Conservation (phyloP, 495 filamentous ascomycete species). For the Podospora fimiseda region DNA sequence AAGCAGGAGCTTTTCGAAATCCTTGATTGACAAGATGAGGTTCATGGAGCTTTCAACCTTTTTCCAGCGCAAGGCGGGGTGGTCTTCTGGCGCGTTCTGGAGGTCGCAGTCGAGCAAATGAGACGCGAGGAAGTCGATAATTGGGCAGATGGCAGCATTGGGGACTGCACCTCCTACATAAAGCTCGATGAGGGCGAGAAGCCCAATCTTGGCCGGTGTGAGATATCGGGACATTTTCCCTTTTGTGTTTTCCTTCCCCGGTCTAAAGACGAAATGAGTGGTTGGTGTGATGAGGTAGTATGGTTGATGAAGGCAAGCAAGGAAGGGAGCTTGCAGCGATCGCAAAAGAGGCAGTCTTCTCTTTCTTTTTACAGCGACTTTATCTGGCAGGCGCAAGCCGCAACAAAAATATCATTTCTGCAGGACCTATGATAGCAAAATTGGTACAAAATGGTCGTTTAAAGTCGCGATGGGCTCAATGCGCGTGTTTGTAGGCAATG, state of each 20-base stretch:
- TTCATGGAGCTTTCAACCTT: constrained; percentile 37
- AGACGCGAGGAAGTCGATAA: constrained; percentile 78
- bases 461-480: too few relatives aligned
- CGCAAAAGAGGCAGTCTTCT: too few relatives aligned
- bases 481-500: too few relatives aligned
- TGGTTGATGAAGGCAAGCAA: background rate
- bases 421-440: too few relatives aligned
- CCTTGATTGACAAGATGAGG: constrained; percentile 55
- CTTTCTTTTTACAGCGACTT: background rate
- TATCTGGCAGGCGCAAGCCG: background rate
- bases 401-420: background rate
- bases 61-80: constrained; percentile 29
- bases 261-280: too few relatives aligned
- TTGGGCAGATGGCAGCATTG: constrained; percentile 66
- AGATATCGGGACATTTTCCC: constrained; percentile 66
- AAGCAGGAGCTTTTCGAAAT: constrained; percentile 59
- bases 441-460: too few relatives aligned
- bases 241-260: background rate
- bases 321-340: too few relatives aligned
- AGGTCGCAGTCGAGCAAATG: constrained; percentile 53
- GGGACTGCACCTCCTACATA: constrained; percentile 72
- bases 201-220: constrained; percentile 75
- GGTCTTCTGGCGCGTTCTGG: background rate
- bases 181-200: constrained; percentile 72
- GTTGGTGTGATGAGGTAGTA: too few relatives aligned